Evolutionary conservation across 176 grass and related monocot species (phyloP).

Genomic region (Poa pratensis): DNA sequence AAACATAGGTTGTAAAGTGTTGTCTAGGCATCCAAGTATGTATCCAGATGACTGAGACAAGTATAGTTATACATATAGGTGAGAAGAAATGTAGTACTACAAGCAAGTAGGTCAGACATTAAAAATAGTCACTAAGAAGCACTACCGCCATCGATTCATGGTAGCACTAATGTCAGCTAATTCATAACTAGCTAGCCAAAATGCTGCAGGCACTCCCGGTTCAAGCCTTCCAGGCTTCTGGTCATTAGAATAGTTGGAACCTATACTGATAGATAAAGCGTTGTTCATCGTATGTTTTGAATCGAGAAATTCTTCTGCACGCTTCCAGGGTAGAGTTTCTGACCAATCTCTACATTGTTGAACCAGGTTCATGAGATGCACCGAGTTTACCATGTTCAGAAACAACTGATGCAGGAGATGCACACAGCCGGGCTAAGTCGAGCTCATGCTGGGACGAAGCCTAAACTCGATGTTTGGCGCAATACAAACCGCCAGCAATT

Average conservation of each 20-base stretch:
- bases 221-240: neutral
- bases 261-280: neutral
- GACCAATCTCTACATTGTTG: neutral
- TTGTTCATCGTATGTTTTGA: neutral
- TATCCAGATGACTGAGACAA: neutral
- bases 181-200: constrained; percentile 2
- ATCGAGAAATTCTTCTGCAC: neutral
- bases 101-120: neutral
- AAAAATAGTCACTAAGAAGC: neutral
- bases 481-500: neutral
- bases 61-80: neutral
- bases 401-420: constrained; percentile 51
- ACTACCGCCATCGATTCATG: neutral
- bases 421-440: neutral
- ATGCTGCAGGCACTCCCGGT: neutral
- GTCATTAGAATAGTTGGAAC: neutral
- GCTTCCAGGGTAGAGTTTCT: neutral
- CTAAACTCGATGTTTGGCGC: neutral
- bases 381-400: constrained; percentile 65
- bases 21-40: neutral
- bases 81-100: neutral
- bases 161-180: neutral
- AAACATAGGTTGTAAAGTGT: neutral
- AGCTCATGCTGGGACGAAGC: neutral
- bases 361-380: constrained; percentile 76